Percentiles rank a stretch among this genome's conserved stretches.
Evolutionary conservation across 2,329 filamentous ascomycete genomes (phyloP).

Genomic region (Shiraia sp.): DNA sequence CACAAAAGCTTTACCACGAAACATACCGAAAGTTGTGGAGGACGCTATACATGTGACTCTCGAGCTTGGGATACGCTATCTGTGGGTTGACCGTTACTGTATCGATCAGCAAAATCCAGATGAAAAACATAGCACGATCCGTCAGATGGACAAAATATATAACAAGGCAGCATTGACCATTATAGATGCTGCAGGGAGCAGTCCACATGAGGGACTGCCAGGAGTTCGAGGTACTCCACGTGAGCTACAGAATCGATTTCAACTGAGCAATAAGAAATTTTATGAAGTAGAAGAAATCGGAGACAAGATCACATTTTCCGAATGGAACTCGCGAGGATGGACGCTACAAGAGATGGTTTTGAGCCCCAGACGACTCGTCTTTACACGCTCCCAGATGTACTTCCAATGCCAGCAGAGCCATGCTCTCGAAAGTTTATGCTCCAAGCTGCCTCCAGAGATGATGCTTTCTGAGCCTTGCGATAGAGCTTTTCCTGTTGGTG

Average conservation of each 20-base stretch:
- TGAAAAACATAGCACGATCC: neutral
- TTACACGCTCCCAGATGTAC: slow-evolving; percentile 36
- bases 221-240: slow-evolving; percentile 1
- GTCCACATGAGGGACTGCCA: slow-evolving; percentile 15
- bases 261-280: too few relatives aligned
- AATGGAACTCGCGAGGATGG: slow-evolving; percentile 46
- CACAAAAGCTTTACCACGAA: neutral
- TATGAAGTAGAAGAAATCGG: neutral
- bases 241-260: neutral
- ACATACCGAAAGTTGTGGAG: slow-evolving; percentile 2
- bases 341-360: slow-evolving; percentile 48
- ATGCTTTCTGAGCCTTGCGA: too few relatives aligned
- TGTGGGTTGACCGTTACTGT: slow-evolving; percentile 8
- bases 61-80: slow-evolving; percentile 1
- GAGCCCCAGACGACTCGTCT: slow-evolving; percentile 43
- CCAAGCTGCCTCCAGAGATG: too few relatives aligned
- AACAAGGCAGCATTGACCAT: slow-evolving; percentile 9
- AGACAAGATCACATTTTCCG: slow-evolving; percentile 13
- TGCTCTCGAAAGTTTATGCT: neutral
- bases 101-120: slow-evolving; percentile 1
- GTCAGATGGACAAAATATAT: slow-evolving; percentile 14
- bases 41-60: slow-evolving; percentile 6
- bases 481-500: too few relatives aligned
- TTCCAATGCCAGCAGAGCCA: slow-evolving; percentile 30
- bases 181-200: slow-evolving; percentile 11